Evolutionary conservation across 2,329 filamentous ascomycete species (phyloP), one percentile per base, ranked within the genome.

Genomic region (Orbilia brochopaga): DNA sequence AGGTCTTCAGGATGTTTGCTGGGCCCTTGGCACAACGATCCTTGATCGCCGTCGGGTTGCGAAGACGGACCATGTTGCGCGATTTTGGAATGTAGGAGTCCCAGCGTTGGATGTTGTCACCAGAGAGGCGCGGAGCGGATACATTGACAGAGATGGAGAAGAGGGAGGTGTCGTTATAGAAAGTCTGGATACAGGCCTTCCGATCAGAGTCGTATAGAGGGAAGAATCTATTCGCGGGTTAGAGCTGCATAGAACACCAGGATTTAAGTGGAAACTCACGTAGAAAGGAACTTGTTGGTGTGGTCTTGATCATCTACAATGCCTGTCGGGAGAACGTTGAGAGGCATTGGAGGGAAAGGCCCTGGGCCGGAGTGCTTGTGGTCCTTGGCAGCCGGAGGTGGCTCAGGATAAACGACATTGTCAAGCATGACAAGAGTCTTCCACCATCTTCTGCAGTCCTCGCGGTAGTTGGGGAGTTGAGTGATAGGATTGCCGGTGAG

Each of bases 361-460:
- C 67, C 67, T n/a, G 67, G 66, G n/a, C 66, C 66, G 15, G 55
- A 37, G 6, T 52, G 27, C 11, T 44, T 61, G 35, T 54, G 40
- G n/a, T 27, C 53, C 53, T 53, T 57, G 4, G 24, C 27, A 35
- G 60, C 44, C 13, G 62, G 60, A 54, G 67, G 67, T n/a, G 67
- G 62, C 7, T 66, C 60, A 1, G 67, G 61, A 37, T 65, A 66
- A 11, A 48, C 55, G 4, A 86, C 82, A 61, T 87, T 86, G 79
- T 95, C 96, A 75, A 97, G 82, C 69, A 88, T 85, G 76, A 88
- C 87, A 15, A 97, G 84, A 69, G 86, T 89, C 0, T 91, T 92
- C 77, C 91, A 97, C 89, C 91, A 95, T 44, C 86, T 86, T 30
- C 90, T 82, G 65, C 97, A 81, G 54, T 91, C 89, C 15, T 84